These are phyloP conservation scores for Sclerotinia glacialis DNA, from an alignment of 2,329 filamentous ascomycete genomes.

Conservation along the genomic window DNA sequence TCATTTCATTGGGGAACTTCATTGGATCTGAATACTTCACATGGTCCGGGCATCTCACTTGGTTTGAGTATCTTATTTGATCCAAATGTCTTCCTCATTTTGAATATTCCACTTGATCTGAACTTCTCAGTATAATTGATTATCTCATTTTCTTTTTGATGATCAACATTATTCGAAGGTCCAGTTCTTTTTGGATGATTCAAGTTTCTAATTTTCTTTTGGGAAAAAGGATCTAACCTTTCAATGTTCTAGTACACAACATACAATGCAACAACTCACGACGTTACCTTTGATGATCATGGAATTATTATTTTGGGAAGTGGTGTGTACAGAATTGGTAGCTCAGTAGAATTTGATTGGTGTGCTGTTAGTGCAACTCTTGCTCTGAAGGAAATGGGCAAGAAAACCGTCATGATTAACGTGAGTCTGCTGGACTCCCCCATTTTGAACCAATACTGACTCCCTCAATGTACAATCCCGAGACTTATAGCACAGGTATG, in stretches of 20 bases:
- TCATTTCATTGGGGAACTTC: too few relatives aligned
- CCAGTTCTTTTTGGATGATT: not conserved
- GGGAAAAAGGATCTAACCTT: not conserved
- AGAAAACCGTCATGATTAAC: slow-evolving; percentile 99
- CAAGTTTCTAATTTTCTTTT: not conserved
- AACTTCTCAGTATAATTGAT: too few relatives aligned
- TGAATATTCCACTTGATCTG: too few relatives aligned
- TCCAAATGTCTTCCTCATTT: too few relatives aligned
- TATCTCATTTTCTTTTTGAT: too few relatives aligned
- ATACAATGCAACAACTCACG: slow-evolving; percentile 92
- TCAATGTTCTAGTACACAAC: slow-evolving; percentile 66
- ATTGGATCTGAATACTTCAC: too few relatives aligned
- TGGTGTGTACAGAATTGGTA: slow-evolving; percentile 96
- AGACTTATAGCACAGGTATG: slow-evolving; percentile 66
- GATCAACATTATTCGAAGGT: not conserved
- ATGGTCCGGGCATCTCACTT: too few relatives aligned
- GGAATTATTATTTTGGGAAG: slow-evolving; percentile 86
- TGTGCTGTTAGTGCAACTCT: slow-evolving; percentile 89
- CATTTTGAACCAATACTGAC: not conserved
- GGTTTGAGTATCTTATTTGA: too few relatives aligned
- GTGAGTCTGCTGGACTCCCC: not conserved
- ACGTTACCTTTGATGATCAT: slow-evolving; percentile 90
- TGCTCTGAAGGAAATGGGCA: slow-evolving; percentile 78
- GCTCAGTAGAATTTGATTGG: slow-evolving; percentile 98
- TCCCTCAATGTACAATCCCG: slow-evolving; percentile 40